A percentile compares a stretch with the other conserved stretches of the same genome.
phyloP scores from a whole-genome alignment of 768 basidiomycete genomes.

The Pleurotus platypus region DNA sequence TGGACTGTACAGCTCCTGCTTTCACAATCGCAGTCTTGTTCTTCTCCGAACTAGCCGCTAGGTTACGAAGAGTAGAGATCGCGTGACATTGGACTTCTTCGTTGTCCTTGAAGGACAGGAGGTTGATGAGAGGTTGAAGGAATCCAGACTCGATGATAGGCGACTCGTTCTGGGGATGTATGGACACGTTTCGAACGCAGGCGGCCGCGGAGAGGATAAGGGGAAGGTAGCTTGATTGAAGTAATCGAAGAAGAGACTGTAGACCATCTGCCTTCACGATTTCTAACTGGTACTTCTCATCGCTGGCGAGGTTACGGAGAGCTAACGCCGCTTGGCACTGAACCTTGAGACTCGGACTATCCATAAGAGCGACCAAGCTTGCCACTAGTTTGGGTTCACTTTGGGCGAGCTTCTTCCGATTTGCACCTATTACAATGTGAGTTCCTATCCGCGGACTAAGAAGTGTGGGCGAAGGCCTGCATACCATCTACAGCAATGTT shows the following conservation, averaged over 20 bases:
- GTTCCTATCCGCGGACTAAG: not conserved
- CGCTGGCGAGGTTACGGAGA: slow-evolving; percentile 92
- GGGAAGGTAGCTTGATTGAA: slow-evolving; percentile 95
- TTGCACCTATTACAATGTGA: slow-evolving; percentile 46
- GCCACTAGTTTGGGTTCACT: slow-evolving; percentile 93
- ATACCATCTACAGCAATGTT: slow-evolving; percentile 97
- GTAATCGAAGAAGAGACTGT: slow-evolving; percentile 84
- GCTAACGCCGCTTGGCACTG: slow-evolving; percentile 98
- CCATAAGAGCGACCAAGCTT: slow-evolving; percentile 94
- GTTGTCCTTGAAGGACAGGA: slow-evolving; percentile 97
- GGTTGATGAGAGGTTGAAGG: slow-evolving; percentile 90
- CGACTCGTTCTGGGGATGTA: slow-evolving; percentile 97
- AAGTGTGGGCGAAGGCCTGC: slow-evolving; percentile 4
- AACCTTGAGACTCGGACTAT: slow-evolving; percentile 94
- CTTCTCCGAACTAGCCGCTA: slow-evolving; percentile 96
- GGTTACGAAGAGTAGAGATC: slow-evolving; percentile 93
- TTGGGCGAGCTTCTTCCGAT: slow-evolving; percentile 91
- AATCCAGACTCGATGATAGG: slow-evolving; percentile 99
- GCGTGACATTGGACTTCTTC: slow-evolving; percentile 99
- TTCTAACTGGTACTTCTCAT: slow-evolving; percentile 98
- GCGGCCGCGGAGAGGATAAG: slow-evolving; percentile 97
- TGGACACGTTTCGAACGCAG: slow-evolving; percentile 98
- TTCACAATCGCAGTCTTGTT: slow-evolving; percentile 98
- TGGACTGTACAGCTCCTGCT: slow-evolving; percentile 93
- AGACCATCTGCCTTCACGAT: slow-evolving; percentile 96